These are phyloP conservation scores for Ogataea trehalophila DNA, from an alignment of 805 yeast species.

Conservation along the genomic window DNA sequence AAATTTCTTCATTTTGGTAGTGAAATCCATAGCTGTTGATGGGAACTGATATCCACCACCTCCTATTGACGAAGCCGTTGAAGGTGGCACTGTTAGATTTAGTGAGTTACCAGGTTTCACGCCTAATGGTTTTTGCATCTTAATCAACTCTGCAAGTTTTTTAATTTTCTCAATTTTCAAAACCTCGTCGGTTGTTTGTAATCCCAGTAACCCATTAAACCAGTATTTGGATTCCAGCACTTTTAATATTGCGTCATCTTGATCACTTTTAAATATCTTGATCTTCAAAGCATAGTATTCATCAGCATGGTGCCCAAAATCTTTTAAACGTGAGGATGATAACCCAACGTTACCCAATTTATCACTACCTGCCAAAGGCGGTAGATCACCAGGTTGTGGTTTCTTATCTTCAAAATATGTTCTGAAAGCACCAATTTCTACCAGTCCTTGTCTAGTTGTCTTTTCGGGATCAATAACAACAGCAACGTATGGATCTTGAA, in stretches of 20 bases:
- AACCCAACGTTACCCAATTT: conserved; percentile 13
- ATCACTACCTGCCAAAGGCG: not conserved
- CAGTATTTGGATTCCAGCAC: conserved; percentile 43
- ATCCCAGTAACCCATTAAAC: conserved; percentile 33
- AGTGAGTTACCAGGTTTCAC: not conserved
- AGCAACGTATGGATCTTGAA: conserved; percentile 89
- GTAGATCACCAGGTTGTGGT: conserved; percentile 1
- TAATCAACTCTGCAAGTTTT: conserved; percentile 3
- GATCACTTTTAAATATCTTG: conserved; percentile 48
- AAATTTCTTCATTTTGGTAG: conserved; percentile 4
- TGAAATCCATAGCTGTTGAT: conserved; percentile 1
- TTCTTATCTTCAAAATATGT: conserved; percentile 40
- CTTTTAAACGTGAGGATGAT: conserved; percentile 52
- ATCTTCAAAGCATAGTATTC: conserved; percentile 65
- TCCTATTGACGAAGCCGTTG: not conserved
- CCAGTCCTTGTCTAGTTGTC: conserved; percentile 54
- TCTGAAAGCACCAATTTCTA: conserved; percentile 87
- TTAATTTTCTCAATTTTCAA: conserved; percentile 8
- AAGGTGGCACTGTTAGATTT: not conserved
- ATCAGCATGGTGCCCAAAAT: conserved; percentile 67
- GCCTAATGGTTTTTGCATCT: conserved; percentile 1
- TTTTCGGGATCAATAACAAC: conserved; percentile 81
- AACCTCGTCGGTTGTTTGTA: conserved; percentile 11
- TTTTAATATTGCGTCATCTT: conserved; percentile 45
- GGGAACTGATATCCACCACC: not conserved